A percentile compares a stretch with the other conserved stretches of the same genome.
Evolutionary conservation across 2,329 filamentous ascomycete species (phyloP).

Genomic region (Cryphonectria radicalis): DNA sequence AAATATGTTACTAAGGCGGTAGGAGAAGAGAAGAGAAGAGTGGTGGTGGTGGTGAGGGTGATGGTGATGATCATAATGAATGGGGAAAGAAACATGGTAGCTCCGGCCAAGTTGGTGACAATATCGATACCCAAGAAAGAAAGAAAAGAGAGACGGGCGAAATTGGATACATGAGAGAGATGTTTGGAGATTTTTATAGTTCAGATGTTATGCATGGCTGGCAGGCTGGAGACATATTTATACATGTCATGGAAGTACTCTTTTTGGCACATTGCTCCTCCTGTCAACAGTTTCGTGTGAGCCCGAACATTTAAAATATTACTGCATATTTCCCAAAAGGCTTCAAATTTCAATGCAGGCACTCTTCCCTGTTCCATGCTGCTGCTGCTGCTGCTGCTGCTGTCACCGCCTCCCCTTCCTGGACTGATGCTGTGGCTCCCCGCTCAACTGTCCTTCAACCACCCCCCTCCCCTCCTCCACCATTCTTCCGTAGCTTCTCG

Average conservation of each 20-base stretch:
- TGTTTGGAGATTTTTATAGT: background rate
- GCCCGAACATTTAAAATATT: background rate
- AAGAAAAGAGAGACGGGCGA: no score
- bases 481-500: constrained; percentile 19
- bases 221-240: background rate
- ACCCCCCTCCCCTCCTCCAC: background rate
- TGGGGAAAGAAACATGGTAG: background rate
- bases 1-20: constrained; percentile 49
- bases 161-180: background rate
- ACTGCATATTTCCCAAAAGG: background rate
- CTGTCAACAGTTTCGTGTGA: background rate
- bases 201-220: background rate
- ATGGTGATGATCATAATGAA: background rate
- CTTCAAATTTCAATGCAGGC: background rate
- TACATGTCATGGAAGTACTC: background rate
- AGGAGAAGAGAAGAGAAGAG: background rate
- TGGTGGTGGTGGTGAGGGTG: background rate
- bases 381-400: background rate
- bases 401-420: background rate
- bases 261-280: background rate
- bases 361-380: background rate
- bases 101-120: background rate
- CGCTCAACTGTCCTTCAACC: constrained; percentile 5
- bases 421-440: no score
- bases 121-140: constrained; percentile 27